phyloP scores from a whole-genome alignment of 2,329 filamentous ascomycete species.

The Calonectria multiphialidica region DNA sequence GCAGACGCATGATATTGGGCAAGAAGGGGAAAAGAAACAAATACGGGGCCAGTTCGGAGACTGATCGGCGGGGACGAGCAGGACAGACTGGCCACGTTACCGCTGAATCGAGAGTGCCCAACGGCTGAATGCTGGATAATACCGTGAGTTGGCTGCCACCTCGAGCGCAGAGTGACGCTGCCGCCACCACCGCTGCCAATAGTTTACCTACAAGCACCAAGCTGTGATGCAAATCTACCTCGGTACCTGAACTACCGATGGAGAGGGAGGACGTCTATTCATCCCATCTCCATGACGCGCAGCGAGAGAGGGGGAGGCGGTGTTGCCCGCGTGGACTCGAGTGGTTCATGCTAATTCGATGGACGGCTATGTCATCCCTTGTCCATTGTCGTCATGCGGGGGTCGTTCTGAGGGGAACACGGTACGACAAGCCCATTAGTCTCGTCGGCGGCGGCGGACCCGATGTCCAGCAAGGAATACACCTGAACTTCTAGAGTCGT shows the following conservation, averaged over 20 bases:
- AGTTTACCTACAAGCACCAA: background rate
- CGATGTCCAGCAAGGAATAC: background rate
- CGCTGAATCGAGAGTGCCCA: background rate
- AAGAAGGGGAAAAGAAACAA: background rate
- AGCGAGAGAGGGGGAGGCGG: background rate
- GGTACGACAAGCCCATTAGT: background rate
- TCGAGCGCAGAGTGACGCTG: background rate
- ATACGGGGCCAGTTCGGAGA: slow-evolving; percentile 5
- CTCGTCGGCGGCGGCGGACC: background rate
- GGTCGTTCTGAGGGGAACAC: background rate
- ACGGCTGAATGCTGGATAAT: background rate
- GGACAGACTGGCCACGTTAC: background rate
- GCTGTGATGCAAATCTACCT: background rate
- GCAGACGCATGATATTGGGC: background rate
- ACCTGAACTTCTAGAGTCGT: slow-evolving; percentile 7
- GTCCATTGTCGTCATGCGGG: slow-evolving; percentile 1
- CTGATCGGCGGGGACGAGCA: background rate
- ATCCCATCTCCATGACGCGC: background rate
- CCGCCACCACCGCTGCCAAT: background rate
- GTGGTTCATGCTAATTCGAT: slow-evolving; percentile 10
- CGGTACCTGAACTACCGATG: background rate
- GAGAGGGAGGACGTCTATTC: background rate
- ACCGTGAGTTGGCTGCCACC: background rate
- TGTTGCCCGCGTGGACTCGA: slow-evolving; percentile 5
- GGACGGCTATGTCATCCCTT: background rate